These are phyloP conservation scores for Glycine soja DNA, from an alignment of 306 rosid species.

Conservation along the genomic window DNA sequence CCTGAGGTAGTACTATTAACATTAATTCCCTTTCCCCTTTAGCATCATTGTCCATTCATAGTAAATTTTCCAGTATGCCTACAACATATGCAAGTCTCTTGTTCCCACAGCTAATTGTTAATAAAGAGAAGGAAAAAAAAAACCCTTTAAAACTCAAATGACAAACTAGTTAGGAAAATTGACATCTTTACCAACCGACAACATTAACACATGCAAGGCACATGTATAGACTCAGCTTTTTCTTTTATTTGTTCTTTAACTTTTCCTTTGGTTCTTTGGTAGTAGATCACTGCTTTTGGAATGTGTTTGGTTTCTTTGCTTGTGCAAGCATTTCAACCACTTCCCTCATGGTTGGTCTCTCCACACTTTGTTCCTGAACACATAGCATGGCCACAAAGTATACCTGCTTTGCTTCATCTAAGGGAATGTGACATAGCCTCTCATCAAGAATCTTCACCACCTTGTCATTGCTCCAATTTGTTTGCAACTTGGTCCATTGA, in stretches of 20 bases:
- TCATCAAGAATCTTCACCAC: constrained; percentile 73
- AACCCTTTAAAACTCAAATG: constrained; percentile 30
- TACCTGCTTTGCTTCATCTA: constrained; percentile 79
- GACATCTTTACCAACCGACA: constrained; percentile 36
- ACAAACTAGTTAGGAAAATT: constrained; percentile 41
- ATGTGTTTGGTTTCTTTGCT: constrained; percentile 72
- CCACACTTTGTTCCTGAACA: constrained; percentile 85
- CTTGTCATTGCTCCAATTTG: constrained; percentile 63
- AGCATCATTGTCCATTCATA: constrained; percentile 34
- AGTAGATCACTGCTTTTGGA: constrained; percentile 57
- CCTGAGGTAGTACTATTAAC: constrained; percentile 4
- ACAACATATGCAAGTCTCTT: constrained; percentile 26
- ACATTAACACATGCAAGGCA: constrained; percentile 38
- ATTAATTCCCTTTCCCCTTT: not conserved
- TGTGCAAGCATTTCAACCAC: constrained; percentile 91
- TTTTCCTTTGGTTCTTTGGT: not conserved
- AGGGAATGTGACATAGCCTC: constrained; percentile 57
- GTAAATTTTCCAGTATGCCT: constrained; percentile 20
- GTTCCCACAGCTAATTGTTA: constrained; percentile 26
- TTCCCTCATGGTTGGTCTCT: constrained; percentile 94
- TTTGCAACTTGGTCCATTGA: constrained; percentile 82
- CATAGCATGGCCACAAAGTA: constrained; percentile 88
- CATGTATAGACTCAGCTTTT: constrained; percentile 26
- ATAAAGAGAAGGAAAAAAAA: not conserved
- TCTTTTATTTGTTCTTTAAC: not conserved